phyloP scores from a whole-genome alignment of 1,284 basidiomycete genomes.

The Ustilago loliicola region DNA sequence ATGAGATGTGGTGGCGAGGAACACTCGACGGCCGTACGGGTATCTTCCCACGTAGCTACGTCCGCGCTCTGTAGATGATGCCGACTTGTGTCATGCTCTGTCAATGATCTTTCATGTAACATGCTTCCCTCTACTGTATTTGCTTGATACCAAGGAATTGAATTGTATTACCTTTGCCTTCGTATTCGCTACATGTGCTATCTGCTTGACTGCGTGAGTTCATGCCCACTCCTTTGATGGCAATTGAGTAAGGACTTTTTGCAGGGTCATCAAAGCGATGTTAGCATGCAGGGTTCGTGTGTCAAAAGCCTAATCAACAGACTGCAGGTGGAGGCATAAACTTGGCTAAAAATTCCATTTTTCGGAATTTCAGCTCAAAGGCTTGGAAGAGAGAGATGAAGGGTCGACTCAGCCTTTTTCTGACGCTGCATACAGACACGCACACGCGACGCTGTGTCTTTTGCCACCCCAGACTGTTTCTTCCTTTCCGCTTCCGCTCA shows the following conservation, averaged over 20 bases:
- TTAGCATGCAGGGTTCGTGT: background rate
- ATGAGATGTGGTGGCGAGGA: constrained; percentile 52
- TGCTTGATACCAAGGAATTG: background rate
- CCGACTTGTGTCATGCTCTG: background rate
- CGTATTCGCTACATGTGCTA: background rate
- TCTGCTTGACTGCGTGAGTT: background rate
- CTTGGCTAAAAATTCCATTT: background rate
- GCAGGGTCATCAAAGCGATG: background rate
- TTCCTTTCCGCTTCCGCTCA: background rate
- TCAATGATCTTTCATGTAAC: background rate
- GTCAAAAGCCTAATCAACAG: constrained; percentile 26
- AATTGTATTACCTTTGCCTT: background rate
- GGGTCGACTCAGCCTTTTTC: constrained; percentile 37
- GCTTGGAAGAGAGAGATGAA: constrained; percentile 11
- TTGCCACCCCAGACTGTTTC: constrained; percentile 20
- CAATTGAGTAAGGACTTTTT: background rate
- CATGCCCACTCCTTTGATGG: background rate
- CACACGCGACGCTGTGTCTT: constrained; percentile 7
- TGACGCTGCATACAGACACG: background rate
- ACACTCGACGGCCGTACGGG: constrained; percentile 28
- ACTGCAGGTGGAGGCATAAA: constrained; percentile 23
- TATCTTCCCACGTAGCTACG: constrained; percentile 46
- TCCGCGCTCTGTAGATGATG: constrained; percentile 5
- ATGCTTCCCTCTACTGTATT: background rate
- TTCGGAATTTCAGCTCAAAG: constrained; percentile 4